Conservation (phyloP, 164 flowering plant genomes). For the Piper betle region DNA sequence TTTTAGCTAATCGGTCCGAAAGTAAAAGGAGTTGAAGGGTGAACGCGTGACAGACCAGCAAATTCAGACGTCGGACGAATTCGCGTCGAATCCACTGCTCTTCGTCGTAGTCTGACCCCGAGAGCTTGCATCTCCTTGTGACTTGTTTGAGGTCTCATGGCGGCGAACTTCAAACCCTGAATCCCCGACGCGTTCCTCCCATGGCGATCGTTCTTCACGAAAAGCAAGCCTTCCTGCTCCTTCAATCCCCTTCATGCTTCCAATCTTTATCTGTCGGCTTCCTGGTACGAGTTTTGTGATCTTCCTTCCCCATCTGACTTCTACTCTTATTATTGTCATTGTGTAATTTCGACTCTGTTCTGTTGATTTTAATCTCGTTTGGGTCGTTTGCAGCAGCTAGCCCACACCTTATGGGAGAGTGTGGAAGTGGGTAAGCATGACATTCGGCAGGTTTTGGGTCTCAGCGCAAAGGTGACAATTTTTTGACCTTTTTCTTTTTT, state of each 20-base stretch:
- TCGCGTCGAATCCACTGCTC: no score
- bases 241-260: neutral
- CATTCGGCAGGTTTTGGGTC: neutral
- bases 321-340: neutral
- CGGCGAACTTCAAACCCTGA: neutral
- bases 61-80: no score
- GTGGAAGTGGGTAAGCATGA: neutral
- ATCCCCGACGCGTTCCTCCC: neutral
- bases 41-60: no score
- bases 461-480: neutral
- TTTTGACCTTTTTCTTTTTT: no score
- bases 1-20: no score
- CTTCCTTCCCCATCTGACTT: neutral
- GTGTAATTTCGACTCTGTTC: neutral
- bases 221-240: neutral
- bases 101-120: no score
- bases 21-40: no score
- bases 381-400: neutral
- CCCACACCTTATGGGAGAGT: neutral
- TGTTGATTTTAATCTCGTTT: no score
- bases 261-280: neutral
- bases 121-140: no score
- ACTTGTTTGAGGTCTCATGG: neutral
- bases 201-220: neutral
- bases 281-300: neutral